These are phyloP conservation scores for Pseudohyphozyma bogoriensis DNA, from an alignment of 768 basidiomycete genomes.

Conservation along the genomic window DNA sequence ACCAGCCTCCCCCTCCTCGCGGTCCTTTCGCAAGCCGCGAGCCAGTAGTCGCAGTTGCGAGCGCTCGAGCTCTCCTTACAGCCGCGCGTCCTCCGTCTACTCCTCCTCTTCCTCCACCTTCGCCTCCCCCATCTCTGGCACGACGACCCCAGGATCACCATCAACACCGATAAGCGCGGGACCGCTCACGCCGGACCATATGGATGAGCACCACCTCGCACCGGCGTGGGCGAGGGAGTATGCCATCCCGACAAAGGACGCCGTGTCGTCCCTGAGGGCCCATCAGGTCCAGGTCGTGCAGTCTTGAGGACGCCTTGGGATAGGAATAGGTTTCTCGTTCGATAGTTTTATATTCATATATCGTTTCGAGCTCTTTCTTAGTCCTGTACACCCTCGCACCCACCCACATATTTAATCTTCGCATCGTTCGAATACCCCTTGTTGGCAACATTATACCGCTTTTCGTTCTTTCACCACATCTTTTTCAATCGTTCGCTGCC, in stretches of 20 bases:
- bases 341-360: no score
- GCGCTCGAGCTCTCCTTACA: slow-evolving; percentile 14
- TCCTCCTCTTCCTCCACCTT: slow-evolving; percentile 20
- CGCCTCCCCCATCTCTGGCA: slow-evolving; percentile 11
- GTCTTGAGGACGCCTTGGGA: no score
- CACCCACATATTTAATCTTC: no score
- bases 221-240: background rate
- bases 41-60: background rate
- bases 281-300: background rate
- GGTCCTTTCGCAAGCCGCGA: slow-evolving; percentile 5
- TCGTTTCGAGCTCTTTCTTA: no score
- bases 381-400: no score
- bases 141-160: slow-evolving; percentile 15
- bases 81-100: slow-evolving; percentile 16
- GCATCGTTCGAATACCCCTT: no score
- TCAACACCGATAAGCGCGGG: slow-evolving; percentile 13
- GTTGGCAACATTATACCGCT: no score
- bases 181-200: slow-evolving; percentile 17
- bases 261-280: background rate
- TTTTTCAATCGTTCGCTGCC: no score
- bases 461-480: no score
- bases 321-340: no score
- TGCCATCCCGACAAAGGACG: background rate
- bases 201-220: background rate
- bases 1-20: slow-evolving; percentile 6